These are phyloP conservation scores for Trifolium dubium DNA, from an alignment of 306 rosid species.

Conservation along the genomic window DNA sequence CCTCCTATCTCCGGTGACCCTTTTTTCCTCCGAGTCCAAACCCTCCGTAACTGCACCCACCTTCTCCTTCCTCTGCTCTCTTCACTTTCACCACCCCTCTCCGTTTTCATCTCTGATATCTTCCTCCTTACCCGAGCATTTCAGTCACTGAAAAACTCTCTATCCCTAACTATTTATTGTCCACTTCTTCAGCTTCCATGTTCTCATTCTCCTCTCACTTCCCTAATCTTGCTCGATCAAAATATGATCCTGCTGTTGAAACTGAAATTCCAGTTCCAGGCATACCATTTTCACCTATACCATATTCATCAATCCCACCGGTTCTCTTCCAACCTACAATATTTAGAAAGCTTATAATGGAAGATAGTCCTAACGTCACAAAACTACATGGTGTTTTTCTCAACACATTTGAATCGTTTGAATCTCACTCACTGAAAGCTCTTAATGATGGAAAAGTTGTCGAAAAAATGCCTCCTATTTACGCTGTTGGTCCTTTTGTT, in stretches of 20 bases:
- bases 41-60: slow-evolving; percentile 6
- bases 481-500: slow-evolving; percentile 53
- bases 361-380: slow-evolving; percentile 44
- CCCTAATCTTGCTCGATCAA: slow-evolving; percentile 17
- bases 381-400: slow-evolving; percentile 52
- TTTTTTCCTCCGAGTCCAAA: background rate
- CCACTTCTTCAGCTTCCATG: slow-evolving; percentile 56
- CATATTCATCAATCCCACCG: slow-evolving; percentile 57
- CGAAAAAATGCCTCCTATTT: slow-evolving; percentile 45
- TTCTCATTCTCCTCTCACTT: slow-evolving; percentile 47
- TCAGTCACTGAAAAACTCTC: slow-evolving; percentile 30
- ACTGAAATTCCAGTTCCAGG: slow-evolving; percentile 30
- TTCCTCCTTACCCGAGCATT: slow-evolving; percentile 44
- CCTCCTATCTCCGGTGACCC: background rate
- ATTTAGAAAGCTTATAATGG: slow-evolving; percentile 24
- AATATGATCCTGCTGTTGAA: background rate
- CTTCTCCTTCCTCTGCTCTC: slow-evolving; percentile 53
- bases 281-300: slow-evolving; percentile 37
- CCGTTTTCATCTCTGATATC: slow-evolving; percentile 55
- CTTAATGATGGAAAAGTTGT: slow-evolving; percentile 42
- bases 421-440: slow-evolving; percentile 41
- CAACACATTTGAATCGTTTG: slow-evolving; percentile 52
- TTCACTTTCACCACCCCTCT: slow-evolving; percentile 54
- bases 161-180: slow-evolving; percentile 52
- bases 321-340: slow-evolving; percentile 31